Conservation (phyloP, 331 rosid species). For the Stylosanthes scabra region DNA sequence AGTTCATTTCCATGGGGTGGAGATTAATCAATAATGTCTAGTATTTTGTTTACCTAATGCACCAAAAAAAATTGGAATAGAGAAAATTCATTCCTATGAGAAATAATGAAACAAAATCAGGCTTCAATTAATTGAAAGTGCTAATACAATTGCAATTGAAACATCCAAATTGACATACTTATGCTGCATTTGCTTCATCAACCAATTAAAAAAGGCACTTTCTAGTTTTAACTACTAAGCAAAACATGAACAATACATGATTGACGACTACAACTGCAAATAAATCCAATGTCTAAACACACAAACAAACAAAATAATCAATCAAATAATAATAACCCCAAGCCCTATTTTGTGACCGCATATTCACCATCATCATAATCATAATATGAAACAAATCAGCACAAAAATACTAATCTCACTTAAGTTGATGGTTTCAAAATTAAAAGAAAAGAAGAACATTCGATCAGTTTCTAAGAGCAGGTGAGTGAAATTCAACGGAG, state of each 20-base stretch:
- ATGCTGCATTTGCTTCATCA: slow-evolving; percentile 40
- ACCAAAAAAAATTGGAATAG: slow-evolving; percentile 10
- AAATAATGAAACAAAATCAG: not conserved
- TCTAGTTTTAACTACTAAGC: not conserved
- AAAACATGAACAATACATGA: slow-evolving; percentile 10
- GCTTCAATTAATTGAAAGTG: slow-evolving; percentile 2
- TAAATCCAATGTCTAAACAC: not conserved
- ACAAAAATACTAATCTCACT: slow-evolving; percentile 5
- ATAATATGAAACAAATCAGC: slow-evolving; percentile 8
- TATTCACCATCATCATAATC: not conserved
- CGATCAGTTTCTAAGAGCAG: slow-evolving; percentile 26
- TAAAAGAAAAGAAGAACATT: slow-evolving; percentile 1
- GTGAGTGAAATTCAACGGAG: slow-evolving; percentile 35
- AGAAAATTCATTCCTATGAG: not conserved
- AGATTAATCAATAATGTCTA: slow-evolving; percentile 28
- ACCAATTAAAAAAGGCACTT: slow-evolving; percentile 11
- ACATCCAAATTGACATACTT: slow-evolving; percentile 14
- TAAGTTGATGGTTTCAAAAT: slow-evolving; percentile 6
- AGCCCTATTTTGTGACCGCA: slow-evolving; percentile 8
- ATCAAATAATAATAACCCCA: slow-evolving; percentile 31
- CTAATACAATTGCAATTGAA: slow-evolving; percentile 20
- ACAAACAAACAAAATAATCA: slow-evolving; percentile 24
- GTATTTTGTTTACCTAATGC: slow-evolving; percentile 9
- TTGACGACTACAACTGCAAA: not conserved
- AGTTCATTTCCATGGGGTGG: slow-evolving; percentile 2